Percentiles rank a stretch among this genome's conserved stretches.
These are phyloP conservation scores for Truncatella angustata DNA, from an alignment of 2,329 filamentous ascomycete genomes.

Conservation along the genomic window DNA sequence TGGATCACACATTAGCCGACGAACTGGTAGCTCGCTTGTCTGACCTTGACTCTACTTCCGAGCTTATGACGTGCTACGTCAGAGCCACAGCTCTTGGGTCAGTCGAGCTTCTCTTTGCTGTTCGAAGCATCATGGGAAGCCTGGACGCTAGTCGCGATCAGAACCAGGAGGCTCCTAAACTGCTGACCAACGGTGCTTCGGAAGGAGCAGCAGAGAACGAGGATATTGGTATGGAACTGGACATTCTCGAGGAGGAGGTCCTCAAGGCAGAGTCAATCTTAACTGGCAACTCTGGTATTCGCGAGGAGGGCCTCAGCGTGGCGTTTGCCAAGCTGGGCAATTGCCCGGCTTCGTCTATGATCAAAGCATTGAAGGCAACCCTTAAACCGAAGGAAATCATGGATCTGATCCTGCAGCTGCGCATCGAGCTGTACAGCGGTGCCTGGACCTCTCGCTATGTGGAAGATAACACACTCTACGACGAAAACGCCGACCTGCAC, in stretches of 20 bases:
- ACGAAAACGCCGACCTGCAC: slow-evolving; percentile 41
- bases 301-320: slow-evolving; percentile 62
- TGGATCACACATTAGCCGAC: slow-evolving; percentile 51
- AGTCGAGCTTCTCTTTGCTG: slow-evolving; percentile 63
- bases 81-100: slow-evolving; percentile 64
- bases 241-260: slow-evolving; percentile 63
- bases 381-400: slow-evolving; percentile 68
- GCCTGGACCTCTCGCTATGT: slow-evolving; percentile 75
- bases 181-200: slow-evolving; percentile 26
- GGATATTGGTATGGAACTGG: slow-evolving; percentile 52
- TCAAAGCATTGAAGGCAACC: slow-evolving; percentile 60
- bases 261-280: slow-evolving; percentile 67
- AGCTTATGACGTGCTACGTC: slow-evolving; percentile 64
- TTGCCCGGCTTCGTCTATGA: slow-evolving; percentile 59
- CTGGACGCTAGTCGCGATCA: slow-evolving; percentile 57
- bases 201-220: slow-evolving; percentile 30
- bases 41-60: slow-evolving; percentile 66
- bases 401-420: slow-evolving; percentile 69
- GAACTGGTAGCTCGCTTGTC: slow-evolving; percentile 62
- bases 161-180: slow-evolving; percentile 28
- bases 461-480: slow-evolving; percentile 48
- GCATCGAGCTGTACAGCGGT: slow-evolving; percentile 70
- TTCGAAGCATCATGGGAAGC: slow-evolving; percentile 67
- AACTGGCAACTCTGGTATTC: slow-evolving; percentile 60
- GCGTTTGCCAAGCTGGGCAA: slow-evolving; percentile 69